These are phyloP conservation scores for Coemansia pectinata DNA, from an alignment of 192 early-diverging fungal genomes.

Conservation along the genomic window DNA sequence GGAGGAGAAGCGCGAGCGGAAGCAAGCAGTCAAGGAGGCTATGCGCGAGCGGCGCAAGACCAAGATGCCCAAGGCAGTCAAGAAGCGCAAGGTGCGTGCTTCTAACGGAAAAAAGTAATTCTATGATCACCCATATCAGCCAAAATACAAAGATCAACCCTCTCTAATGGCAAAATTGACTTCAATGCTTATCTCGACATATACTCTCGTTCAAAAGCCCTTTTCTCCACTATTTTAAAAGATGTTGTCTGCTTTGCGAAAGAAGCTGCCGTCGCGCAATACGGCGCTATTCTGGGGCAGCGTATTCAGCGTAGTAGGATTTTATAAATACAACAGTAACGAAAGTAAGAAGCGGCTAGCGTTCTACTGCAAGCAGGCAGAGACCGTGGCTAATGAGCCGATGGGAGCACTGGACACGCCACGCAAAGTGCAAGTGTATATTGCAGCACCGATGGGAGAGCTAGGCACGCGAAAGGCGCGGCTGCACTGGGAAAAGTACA, in stretches of 20 bases:
- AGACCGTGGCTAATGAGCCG: conserved; percentile 31
- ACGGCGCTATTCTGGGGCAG: conserved; percentile 45
- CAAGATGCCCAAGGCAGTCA: conserved; percentile 95
- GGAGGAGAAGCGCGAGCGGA: conserved; percentile 87
- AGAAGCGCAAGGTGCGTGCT: conserved; percentile 87
- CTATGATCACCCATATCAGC: background rate
- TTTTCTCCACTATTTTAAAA: background rate
- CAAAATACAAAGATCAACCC: background rate
- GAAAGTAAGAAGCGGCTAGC: conserved; percentile 38
- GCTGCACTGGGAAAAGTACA: conserved; percentile 52
- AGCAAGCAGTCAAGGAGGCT: conserved; percentile 84
- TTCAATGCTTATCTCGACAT: background rate
- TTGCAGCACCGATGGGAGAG: conserved; percentile 50
- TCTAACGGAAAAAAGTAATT: conserved; percentile 61
- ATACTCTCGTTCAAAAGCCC: background rate
- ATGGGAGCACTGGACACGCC: conserved; percentile 37
- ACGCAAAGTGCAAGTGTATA: conserved; percentile 50
- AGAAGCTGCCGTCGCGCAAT: conserved; percentile 51
- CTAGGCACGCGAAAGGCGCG: conserved; percentile 51
- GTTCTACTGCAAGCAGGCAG: conserved; percentile 42
- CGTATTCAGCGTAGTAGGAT: conserved; percentile 24
- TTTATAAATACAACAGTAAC: conserved; percentile 51
- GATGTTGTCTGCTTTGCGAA: conserved; percentile 32
- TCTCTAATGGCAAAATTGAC: too few relatives aligned
- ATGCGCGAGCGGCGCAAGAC: conserved; percentile 88